Evolutionary conservation across 176 grass and related monocot species (phyloP), one percentile per base, ranked within the genome.

Genomic region (Paspalum vaginatum): DNA sequence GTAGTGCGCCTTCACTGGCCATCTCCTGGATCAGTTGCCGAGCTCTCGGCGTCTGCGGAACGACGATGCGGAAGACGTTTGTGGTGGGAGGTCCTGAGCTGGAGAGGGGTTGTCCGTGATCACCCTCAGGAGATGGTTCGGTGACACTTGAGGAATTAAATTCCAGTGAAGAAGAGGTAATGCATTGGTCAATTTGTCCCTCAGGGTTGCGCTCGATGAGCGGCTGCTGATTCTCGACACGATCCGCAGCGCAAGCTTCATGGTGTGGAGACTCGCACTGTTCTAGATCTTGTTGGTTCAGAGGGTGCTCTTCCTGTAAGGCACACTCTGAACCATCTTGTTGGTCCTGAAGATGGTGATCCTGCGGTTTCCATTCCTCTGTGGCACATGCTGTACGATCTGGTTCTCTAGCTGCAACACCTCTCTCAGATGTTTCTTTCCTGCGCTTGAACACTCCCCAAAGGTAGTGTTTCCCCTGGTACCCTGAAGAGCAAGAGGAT

Each of bases 401-500:
- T 63, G 54, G 57, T 70, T 81, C 32, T 81, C 61, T 32, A 47
- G 41, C 61, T 64, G 39, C 56, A 70, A 25, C 14, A 91, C 11
- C 32, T 68, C 74, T 56, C 62, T 53, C 16, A 70, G 60, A n/a
- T 6, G 25, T 46, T 46, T 61, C 53, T 68, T 85, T 47, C 57
- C 71, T 87, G 15, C 11, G 42, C 54, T 63, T 93, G 61, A 84
- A 93, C 43, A 74, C 61, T 37, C 91, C 91, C 91, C 87, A 90
- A 10, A 93, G 63, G 74, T 87, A 93, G 71, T 73, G 52, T 56
- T 85, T 90, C 26, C 59, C 76, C 42, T 75, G 87, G 68, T 81
- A 87, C 52, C 79, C 91, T 93, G 15, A 48, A 21, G 16, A 56
- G 79, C 24, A 61, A 70, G 78, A 65, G 11, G 39, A 55, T 47